Evolutionary conservation across 129 eudicot species (phyloP), one percentile per base, ranked within the genome.

Genomic region (Centaurea solstitialis): DNA sequence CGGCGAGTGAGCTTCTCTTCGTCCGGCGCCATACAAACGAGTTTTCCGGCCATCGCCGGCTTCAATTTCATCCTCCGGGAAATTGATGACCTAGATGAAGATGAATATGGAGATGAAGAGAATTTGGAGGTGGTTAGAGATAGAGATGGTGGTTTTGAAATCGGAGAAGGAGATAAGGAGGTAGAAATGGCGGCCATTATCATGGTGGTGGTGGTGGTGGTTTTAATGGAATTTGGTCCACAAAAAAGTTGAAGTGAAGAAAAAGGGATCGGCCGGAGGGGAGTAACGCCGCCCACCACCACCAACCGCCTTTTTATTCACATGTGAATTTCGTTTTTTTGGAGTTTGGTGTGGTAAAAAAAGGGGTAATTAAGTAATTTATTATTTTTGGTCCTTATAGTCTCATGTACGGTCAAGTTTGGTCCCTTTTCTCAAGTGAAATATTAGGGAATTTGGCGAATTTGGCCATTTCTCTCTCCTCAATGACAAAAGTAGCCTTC

Each of bases 1-100:
- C 93, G 93, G 74, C 96, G 97, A 87, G 97, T 93, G 80, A 87
- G 76, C 79, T 81, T 93, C 92, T 90, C 89, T 80, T 90, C 96
- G 9, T 93, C 96, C 4, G 97, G 97, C 12, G 97, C 96, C 96
- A 90, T 88, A 74, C 96, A 76, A 35, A 93, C 96, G 41, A 89
- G 22, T 47, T 1, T 62, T 68, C 64, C 65, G 0, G 64, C 22
- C 21, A 53, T 0, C 43, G 66, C 73, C 40, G 74, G 13, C 57
- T 40, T 73, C n/a, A n/a, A n/a, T n/a, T n/a, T n/a, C 79, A 73
- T 18, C 79, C 79, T 81, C 68, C 68, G 37, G 18, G 73, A 35
- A 26, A 28, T 1, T 7, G 73, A 39, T 21, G 57, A 20, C 1
- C 67, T 40, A n/a, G 7, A 47, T 18, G 68, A 76, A 0, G 70